phyloP scores from a whole-genome alignment of 116 monocot genomes.

The Zostera marina region DNA sequence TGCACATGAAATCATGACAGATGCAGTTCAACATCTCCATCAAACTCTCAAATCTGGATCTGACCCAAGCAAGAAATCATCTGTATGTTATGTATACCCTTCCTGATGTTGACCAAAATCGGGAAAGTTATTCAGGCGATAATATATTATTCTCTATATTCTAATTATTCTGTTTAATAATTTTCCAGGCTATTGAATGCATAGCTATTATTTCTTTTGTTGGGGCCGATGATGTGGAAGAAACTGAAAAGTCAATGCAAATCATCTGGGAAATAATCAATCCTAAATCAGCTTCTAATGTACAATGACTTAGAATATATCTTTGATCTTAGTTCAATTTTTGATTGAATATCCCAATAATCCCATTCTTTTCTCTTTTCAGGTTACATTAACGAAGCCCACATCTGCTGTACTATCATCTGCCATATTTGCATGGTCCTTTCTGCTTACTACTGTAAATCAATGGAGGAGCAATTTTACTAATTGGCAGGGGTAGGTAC shows the following conservation, averaged over 20 bases:
- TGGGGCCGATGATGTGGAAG: constrained; percentile 57
- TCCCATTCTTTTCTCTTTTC: not conserved
- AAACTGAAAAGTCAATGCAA: constrained; percentile 70
- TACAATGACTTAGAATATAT: constrained; percentile 8
- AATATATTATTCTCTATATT: not conserved
- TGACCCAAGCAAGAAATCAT: constrained; percentile 41
- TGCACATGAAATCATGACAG: constrained; percentile 73
- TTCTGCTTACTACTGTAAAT: constrained; percentile 50
- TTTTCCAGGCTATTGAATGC: constrained; percentile 49
- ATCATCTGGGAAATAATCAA: constrained; percentile 75
- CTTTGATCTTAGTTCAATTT: not conserved
- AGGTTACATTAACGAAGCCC: constrained; percentile 22
- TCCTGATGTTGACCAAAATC: not conserved
- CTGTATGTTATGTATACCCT: constrained; percentile 15
- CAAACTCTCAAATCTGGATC: constrained; percentile 37
- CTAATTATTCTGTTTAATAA: not conserved
- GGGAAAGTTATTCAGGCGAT: not conserved
- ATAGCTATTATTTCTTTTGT: constrained; percentile 67
- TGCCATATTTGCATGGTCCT: constrained; percentile 60
- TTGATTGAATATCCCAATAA: not conserved
- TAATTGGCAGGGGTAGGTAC: constrained; percentile 58
- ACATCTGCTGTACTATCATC: constrained; percentile 31
- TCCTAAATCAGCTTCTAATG: constrained; percentile 59
- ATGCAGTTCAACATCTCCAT: constrained; percentile 44
- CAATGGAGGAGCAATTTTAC: constrained; percentile 42